These are phyloP conservation scores for Dioszegia hungarica DNA, from an alignment of 768 basidiomycete species.

Conservation along the genomic window DNA sequence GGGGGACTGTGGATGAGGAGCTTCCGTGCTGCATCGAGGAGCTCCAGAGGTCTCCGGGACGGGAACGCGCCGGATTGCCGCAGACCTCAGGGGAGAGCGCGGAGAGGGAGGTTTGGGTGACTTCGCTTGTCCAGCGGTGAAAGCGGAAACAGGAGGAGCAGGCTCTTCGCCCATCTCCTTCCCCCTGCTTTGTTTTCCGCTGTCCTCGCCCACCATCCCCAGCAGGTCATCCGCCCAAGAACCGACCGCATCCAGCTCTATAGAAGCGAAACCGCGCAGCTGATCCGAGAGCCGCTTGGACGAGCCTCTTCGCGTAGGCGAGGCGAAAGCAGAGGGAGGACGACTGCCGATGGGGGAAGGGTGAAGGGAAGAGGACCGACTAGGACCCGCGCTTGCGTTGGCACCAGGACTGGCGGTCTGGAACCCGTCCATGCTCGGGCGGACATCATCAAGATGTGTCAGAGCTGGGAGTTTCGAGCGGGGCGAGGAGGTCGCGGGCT, in stretches of 20 bases:
- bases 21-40: no score
- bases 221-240: constrained; percentile 13
- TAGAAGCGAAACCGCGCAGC: constrained; percentile 18
- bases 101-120: no score
- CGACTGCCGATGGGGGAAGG: background rate
- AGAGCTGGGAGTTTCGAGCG: background rate
- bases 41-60: no score
- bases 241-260: background rate
- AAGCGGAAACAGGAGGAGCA: no score
- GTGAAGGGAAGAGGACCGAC: background rate
- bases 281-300: constrained; percentile 26
- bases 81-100: no score
- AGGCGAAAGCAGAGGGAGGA: background rate
- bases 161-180: background rate
- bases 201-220: background rate
- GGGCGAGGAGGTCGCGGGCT: background rate
- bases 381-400: background rate
- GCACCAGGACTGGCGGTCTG: no score
- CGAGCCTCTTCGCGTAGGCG: background rate
- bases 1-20: background rate
- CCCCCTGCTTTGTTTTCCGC: background rate
- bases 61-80: no score
- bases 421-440: background rate
- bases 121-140: no score
- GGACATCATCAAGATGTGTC: background rate